These are phyloP conservation scores for Cladophialophora bantiana DNA, from an alignment of 2,329 filamentous ascomycete genomes.

Conservation along the genomic window DNA sequence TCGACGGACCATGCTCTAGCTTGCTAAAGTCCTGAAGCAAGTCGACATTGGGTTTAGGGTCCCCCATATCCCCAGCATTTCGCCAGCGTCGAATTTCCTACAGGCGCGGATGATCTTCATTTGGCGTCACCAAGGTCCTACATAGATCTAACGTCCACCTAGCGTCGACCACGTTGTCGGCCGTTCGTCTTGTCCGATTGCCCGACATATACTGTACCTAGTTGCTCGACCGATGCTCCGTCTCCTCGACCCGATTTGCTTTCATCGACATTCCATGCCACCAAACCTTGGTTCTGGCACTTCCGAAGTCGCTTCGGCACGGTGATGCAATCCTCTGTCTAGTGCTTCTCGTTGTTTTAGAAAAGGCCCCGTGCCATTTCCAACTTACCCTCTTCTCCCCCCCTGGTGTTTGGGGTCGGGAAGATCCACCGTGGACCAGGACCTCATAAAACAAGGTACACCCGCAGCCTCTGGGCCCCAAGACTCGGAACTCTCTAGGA, in stretches of 20 bases:
- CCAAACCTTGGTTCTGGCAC: neutral
- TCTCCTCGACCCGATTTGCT: neutral
- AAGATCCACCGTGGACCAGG: neutral
- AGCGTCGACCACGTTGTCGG: constrained; percentile 12
- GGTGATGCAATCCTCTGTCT: constrained; percentile 7
- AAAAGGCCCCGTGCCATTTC: neutral
- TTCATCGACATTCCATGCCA: neutral
- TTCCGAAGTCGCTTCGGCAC: neutral
- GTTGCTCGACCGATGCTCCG: neutral
- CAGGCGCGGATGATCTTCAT: constrained; percentile 12
- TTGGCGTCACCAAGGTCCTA: constrained; percentile 2
- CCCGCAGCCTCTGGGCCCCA: neutral
- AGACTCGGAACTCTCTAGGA: neutral
- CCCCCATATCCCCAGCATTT: constrained; percentile 9
- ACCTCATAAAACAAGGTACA: neutral
- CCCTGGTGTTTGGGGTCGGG: neutral
- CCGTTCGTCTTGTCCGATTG: constrained; percentile 22
- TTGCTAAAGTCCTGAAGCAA: constrained; percentile 17
- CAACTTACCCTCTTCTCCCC: neutral
- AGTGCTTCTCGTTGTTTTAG: constrained; percentile 7
- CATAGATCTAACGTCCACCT: constrained; percentile 9
- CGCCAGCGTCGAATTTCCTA: constrained; percentile 12
- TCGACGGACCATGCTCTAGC: neutral
- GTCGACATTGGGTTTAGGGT: constrained; percentile 9
- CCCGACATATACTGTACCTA: constrained; percentile 19